Evolutionary conservation across 2,329 filamentous ascomycete genomes (phyloP).

Genomic region (Penicillium sp.): DNA sequence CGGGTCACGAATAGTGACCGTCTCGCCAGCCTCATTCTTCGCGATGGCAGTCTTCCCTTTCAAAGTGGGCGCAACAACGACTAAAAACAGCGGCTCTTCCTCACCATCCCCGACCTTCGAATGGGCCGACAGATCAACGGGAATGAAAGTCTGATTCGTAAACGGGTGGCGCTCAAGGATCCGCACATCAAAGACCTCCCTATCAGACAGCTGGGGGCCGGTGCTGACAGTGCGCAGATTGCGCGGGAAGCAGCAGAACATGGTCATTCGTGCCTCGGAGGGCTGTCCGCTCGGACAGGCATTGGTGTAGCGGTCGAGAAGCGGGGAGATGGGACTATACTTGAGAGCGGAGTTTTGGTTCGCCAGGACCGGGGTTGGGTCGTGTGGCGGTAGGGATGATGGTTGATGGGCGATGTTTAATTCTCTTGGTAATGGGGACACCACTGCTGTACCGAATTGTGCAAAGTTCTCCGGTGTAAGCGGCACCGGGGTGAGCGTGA

Average conservation of each 20-base stretch:
- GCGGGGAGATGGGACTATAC: constrained; percentile 73
- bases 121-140: constrained; percentile 56
- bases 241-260: constrained; percentile 81
- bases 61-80: constrained; percentile 82
- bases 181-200: constrained; percentile 59
- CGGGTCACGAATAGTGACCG: constrained; percentile 45
- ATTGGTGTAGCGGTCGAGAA: constrained; percentile 67
- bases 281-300: constrained; percentile 43
- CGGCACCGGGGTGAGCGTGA: constrained; percentile 57
- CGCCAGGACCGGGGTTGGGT: constrained; percentile 57
- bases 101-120: constrained; percentile 21
- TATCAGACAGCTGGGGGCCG: constrained; percentile 7
- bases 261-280: constrained; percentile 68
- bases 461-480: constrained; percentile 69
- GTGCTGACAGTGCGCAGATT: constrained; percentile 41
- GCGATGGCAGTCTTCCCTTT: constrained; percentile 42
- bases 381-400: constrained; percentile 44
- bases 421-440: constrained; percentile 63
- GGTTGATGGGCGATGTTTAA: constrained; percentile 45
- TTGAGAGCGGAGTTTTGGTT: constrained; percentile 91
- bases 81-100: constrained; percentile 60
- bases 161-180: constrained; percentile 90
- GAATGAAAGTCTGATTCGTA: constrained; percentile 90
- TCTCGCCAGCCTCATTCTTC: constrained; percentile 24
- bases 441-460: constrained; percentile 78